Evolutionary conservation across 2,329 filamentous ascomycete species (phyloP).

Genomic region (Fusarium circinatum): DNA sequence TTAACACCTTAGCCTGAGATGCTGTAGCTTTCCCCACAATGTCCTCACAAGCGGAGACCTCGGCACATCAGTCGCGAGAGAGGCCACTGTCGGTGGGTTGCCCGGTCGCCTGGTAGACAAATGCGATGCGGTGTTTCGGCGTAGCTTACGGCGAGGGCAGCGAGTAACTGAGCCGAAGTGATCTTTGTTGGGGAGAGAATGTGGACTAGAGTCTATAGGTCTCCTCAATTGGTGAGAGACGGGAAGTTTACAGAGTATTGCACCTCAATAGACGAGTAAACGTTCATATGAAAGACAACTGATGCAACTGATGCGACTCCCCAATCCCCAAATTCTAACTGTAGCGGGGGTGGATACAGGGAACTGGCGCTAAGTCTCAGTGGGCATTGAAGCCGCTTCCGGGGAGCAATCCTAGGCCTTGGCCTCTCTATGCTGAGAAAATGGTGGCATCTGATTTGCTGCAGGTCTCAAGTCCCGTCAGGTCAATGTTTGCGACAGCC

Average conservation of each 20-base stretch:
- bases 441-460: slow-evolving; percentile 43
- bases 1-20: neutral
- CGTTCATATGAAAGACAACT: neutral
- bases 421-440: slow-evolving; percentile 40
- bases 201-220: neutral
- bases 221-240: neutral
- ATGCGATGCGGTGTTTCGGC: slow-evolving; percentile 38
- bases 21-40: slow-evolving; percentile 28
- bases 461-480: slow-evolving; percentile 3
- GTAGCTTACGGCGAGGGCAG: slow-evolving; percentile 40
- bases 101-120: slow-evolving; percentile 33
- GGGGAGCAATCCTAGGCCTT: slow-evolving; percentile 28
- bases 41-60: slow-evolving; percentile 39
- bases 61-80: slow-evolving; percentile 36
- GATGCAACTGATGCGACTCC: neutral
- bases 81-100: slow-evolving; percentile 36
- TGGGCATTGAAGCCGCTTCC: slow-evolving; percentile 35
- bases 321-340: slow-evolving; percentile 20
- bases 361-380: slow-evolving; percentile 30
- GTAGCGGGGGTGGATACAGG: slow-evolving; percentile 38
- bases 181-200: neutral
- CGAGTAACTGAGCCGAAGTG: neutral
- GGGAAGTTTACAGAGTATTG: neutral
- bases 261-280: neutral
- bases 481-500: slow-evolving; percentile 4